Percentiles rank a stretch among this genome's conserved stretches.
phyloP scores from a whole-genome alignment of 176 grass and related monocot species.

The Dactylis glomerata region DNA sequence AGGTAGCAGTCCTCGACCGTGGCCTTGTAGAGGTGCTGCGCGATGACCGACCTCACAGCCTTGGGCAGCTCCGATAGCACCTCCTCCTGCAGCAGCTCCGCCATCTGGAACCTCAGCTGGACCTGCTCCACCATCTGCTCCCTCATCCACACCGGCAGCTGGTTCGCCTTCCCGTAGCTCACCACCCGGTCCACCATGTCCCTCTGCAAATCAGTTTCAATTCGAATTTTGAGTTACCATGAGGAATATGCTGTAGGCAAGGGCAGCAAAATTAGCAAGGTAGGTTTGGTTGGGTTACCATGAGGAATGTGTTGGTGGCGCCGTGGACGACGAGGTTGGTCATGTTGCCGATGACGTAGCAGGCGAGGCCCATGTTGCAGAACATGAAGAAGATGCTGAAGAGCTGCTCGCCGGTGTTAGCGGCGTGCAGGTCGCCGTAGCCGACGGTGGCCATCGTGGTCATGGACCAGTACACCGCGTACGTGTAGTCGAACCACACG shows the following conservation, averaged over 20 bases:
- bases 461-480: conserved; percentile 63
- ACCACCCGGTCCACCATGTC: conserved; percentile 25
- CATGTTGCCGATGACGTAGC: conserved; percentile 78
- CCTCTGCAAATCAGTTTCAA: conserved; percentile 21
- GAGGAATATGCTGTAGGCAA: neutral
- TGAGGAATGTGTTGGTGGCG: conserved; percentile 23
- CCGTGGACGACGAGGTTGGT: conserved; percentile 77
- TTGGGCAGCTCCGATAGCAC: conserved; percentile 51
- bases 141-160: conserved; percentile 28
- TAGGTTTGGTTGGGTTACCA: conserved; percentile 11
- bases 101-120: conserved; percentile 48
- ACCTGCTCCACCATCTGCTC: conserved; percentile 39
- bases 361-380: conserved; percentile 63
- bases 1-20: conserved; percentile 34
- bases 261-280: neutral
- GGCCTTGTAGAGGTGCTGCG: conserved; percentile 44
- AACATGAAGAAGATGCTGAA: conserved; percentile 60
- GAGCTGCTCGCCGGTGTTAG: conserved; percentile 49
- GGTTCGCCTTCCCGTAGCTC: conserved; percentile 28
- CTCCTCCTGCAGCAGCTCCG: conserved; percentile 41
- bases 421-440: conserved; percentile 66
- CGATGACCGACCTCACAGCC: conserved; percentile 32
- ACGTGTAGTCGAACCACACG: conserved; percentile 56
- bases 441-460: conserved; percentile 59
- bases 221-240: neutral